Base-by-base conservation (phyloP, 352 stramenopile species). In the Pythium graminicola region DNA sequence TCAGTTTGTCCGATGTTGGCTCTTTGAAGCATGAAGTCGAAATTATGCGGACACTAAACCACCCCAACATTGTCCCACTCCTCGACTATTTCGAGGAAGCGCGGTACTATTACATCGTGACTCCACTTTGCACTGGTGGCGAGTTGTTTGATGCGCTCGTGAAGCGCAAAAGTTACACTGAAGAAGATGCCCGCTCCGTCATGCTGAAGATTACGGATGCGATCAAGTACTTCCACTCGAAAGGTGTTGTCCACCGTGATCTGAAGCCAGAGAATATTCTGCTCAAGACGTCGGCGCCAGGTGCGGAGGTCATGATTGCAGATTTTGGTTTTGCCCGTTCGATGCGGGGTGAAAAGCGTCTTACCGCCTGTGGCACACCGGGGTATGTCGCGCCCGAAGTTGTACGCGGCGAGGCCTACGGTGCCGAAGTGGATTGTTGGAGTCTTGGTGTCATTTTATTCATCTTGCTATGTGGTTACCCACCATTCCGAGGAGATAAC, bases 251-350 rank as follows among this genome's bases (percentile, higher is more conserved):
- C 27, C 98, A 98, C 68, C 70, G 90, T n/a, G 94, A 98, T 65
- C 76, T 98, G 23, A 98, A 98, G 62, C 93, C 93, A 0, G 93
- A 98, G 61, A 97, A 98, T 65, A 97, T 97, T 50, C 47, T 98
- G 27, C 73, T 97, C 4, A 86, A 86, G 62, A 87, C 75, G 3
- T 81, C 73, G 26, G 81, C 81, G 8, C 71, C 79, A 23, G 80
- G 75, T 23, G 73, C 79, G 0, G 69, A 85, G 50, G 64, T 96
- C 14, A 91, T 92, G 73, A 86, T 96, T 47, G 86, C 87, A 7
- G 88, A 96, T 58, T 95, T 97, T 56, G 87, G 87, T 20, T 95
- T 96, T 61, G 85, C 87, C 27, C 70, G 81, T 11, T 64, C 68
- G 5, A 81, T 83, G 72, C 70, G 70, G 2, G 70, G 73, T 0